Conservation (phyloP, 2,329 filamentous ascomycete species). For the Colletotrichum orchidophilum region DNA sequence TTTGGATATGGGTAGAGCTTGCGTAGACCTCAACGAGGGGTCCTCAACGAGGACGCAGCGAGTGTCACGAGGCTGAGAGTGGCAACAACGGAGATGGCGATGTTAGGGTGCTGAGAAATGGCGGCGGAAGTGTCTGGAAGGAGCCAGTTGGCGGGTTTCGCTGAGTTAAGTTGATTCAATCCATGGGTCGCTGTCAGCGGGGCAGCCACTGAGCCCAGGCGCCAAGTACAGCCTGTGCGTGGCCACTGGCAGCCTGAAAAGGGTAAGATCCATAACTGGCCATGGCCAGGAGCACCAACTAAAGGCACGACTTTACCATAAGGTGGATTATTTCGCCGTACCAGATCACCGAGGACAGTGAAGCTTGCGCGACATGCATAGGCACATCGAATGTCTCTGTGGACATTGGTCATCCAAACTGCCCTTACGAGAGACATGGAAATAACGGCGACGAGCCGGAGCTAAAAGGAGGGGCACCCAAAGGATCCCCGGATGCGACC, state of each 20-base stretch:
- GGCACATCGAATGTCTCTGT: neutral
- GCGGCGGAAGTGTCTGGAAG: slow-evolving; percentile 31
- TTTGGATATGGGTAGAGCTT: neutral
- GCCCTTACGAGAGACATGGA: neutral
- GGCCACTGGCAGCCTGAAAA: slow-evolving; percentile 21
- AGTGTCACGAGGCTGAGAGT: slow-evolving; percentile 15
- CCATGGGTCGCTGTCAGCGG: slow-evolving; percentile 14
- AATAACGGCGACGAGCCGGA: slow-evolving; percentile 2
- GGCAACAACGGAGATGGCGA: neutral
- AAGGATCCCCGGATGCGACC: neutral
- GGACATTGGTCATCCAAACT: neutral
- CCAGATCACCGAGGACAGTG: neutral
- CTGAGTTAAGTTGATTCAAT: neutral
- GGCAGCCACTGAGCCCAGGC: slow-evolving; percentile 11
- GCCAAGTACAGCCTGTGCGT: slow-evolving; percentile 29
- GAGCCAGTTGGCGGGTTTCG: slow-evolving; percentile 26
- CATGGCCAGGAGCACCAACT: neutral
- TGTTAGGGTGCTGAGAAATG: slow-evolving; percentile 27
- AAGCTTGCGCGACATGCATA: neutral
- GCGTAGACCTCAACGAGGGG: slow-evolving; percentile 11
- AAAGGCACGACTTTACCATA: neutral
- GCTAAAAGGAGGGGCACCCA: slow-evolving; percentile 13
- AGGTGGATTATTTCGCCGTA: neutral
- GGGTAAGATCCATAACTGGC: slow-evolving; percentile 5
- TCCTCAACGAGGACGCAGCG: neutral